A percentile compares a stretch with the other conserved stretches of the same genome.
Conservation (phyloP, 306 rosid species). For the Lathyrus sativus region DNA sequence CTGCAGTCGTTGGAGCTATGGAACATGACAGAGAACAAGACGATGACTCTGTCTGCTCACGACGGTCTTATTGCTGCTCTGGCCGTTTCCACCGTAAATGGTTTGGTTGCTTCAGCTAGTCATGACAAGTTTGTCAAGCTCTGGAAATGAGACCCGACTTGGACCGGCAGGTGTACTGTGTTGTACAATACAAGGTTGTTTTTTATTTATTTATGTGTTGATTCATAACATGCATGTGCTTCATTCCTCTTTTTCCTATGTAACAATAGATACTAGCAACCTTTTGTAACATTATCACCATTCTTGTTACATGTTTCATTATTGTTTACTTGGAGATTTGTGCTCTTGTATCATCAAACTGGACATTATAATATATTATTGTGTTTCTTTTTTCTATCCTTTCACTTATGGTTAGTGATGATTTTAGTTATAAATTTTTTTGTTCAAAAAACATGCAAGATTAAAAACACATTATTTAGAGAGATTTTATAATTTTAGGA, state of each 20-base stretch:
- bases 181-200: constrained; percentile 30
- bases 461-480: no score
- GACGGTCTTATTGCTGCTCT: constrained; percentile 83
- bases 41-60: constrained; percentile 87
- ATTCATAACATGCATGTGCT: constrained; percentile 39
- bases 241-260: constrained; percentile 29
- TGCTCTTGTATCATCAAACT: neutral
- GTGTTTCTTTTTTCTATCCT: neutral
- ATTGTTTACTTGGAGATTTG: constrained; percentile 18
- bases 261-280: constrained; percentile 35
- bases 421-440: neutral
- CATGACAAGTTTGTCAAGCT: constrained; percentile 89
- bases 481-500: no score
- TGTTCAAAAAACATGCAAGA: no score
- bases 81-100: constrained; percentile 76
- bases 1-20: constrained; percentile 95
- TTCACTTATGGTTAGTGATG: neutral
- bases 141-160: constrained; percentile 65
- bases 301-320: constrained; percentile 22
- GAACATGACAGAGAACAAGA: constrained; percentile 90
- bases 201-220: constrained; percentile 30
- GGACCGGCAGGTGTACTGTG: neutral
- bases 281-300: constrained; percentile 37
- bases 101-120: constrained; percentile 94
- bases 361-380: constrained; percentile 21